Conservation (phyloP, 495 filamentous ascomycete genomes). For the Neurospora terricola region DNA sequence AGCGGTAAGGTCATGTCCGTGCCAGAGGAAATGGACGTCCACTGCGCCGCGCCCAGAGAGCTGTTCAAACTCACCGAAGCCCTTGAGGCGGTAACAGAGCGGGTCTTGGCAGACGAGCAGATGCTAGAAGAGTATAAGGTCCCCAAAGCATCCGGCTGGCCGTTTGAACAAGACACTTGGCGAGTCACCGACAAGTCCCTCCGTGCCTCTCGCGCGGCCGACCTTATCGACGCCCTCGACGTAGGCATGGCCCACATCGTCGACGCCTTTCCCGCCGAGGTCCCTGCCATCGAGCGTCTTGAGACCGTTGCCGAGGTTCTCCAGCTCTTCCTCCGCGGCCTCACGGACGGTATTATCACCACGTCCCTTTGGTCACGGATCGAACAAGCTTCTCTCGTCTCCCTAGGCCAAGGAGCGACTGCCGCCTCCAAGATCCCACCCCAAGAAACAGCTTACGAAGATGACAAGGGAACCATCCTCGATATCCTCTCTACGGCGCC, state of each 20-base stretch:
- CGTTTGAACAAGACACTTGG: constrained; percentile 49
- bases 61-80: constrained; percentile 81
- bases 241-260: constrained; percentile 44
- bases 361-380: constrained; percentile 57
- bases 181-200: constrained; percentile 16
- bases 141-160: constrained; percentile 58
- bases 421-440: constrained; percentile 30
- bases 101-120: constrained; percentile 69
- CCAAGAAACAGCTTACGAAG: constrained; percentile 41
- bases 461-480: constrained; percentile 56
- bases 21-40: constrained; percentile 34
- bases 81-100: constrained; percentile 63
- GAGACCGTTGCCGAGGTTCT: constrained; percentile 62
- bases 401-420: constrained; percentile 21
- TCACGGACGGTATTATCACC: constrained; percentile 69
- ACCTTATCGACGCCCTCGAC: constrained; percentile 60
- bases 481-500: constrained; percentile 64
- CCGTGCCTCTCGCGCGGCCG: constrained; percentile 20
- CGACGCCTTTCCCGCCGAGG: constrained; percentile 47
- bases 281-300: constrained; percentile 50
- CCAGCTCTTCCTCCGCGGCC: constrained; percentile 55
- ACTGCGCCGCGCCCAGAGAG: constrained; percentile 57
- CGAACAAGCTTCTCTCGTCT: constrained; percentile 46
- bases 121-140: constrained; percentile 60
- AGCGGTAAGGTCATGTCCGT: constrained; percentile 22